Evolutionary conservation across 2,329 filamentous ascomycete species (phyloP), one percentile per base, ranked within the genome.

Genomic region (Sporothrix pseudoabietina): DNA sequence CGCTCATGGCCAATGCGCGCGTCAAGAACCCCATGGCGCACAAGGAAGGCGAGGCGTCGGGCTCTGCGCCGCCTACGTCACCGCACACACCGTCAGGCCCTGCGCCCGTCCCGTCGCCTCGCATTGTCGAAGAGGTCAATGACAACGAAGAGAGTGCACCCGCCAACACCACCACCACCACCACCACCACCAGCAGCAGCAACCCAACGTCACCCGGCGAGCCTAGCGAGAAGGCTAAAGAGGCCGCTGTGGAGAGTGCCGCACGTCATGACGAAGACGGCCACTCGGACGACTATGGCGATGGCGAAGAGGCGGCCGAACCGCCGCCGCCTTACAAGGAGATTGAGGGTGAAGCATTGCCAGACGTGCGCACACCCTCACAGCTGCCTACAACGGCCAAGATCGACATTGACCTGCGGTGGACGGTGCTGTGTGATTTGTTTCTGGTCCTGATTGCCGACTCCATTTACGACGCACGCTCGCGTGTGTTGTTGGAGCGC

Each of bases 361-460:
- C 93, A 0, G 91, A 92, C 76, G 93, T 97, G 22, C 91, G 91
- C 77, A 94, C 89, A 0, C 94, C 94, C 0, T 94, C 93, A 1
- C 91, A 98, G 78, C 86, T 98, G 75, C 92, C 93, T 0, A 89
- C 88, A 3, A 93, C 92, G 1, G 89, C 91, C 72, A 96, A 93
- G 77, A 92, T 99, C 74, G 95, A 98, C 79, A 97, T 99, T 74
- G 96, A 99, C 80, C 87, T 99, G 71, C 90, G 96, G 22, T 99
- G 96, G 96, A 99, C 96, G 0, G 92, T 98, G 0, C 88, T 99
- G 2, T 99, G 96, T 80, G 96, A 99, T 81, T 84, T 99, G 4
- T 99, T 99, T 80, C 87, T 99, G 4, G 90, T 98, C 4, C 87
- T 99, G n/a, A 94, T 99, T 77, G 93, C 95, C n/a, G 95, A 98